A percentile compares a stretch with the other conserved stretches of the same genome.
Evolutionary conservation across 2,329 filamentous ascomycete genomes (phyloP).

Genomic region (Xylaria sp.): DNA sequence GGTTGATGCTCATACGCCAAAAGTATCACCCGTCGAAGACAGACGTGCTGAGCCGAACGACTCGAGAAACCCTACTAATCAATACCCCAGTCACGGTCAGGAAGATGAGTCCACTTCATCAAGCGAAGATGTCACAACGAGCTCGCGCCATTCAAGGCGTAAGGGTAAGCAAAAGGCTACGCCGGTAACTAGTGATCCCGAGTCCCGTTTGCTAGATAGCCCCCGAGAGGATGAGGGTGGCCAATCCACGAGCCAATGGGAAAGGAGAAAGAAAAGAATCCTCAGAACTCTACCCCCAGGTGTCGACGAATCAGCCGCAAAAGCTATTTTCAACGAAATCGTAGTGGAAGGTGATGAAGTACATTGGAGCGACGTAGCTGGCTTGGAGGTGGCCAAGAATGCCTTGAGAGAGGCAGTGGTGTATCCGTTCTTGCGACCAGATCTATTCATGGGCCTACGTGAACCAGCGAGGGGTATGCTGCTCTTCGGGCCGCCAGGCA

Average conservation of each 20-base stretch:
- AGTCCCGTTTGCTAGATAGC: slow-evolving; percentile 60
- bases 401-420: slow-evolving; percentile 96
- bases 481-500: slow-evolving; percentile 95
- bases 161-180: slow-evolving; percentile 56
- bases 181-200: slow-evolving; percentile 55
- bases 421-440: slow-evolving; percentile 93
- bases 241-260: slow-evolving; percentile 64
- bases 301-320: slow-evolving; percentile 83
- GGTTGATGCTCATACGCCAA: slow-evolving; percentile 38
- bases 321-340: slow-evolving; percentile 95
- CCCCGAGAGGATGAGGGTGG: slow-evolving; percentile 54
- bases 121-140: slow-evolving; percentile 40
- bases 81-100: slow-evolving; percentile 32
- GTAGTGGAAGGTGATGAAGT: slow-evolving; percentile 95
- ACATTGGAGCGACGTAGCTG: slow-evolving; percentile 93
- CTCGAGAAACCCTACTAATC: slow-evolving; percentile 40
- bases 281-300: slow-evolving; percentile 84
- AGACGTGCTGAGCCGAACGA: slow-evolving; percentile 42
- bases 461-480: slow-evolving; percentile 96
- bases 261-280: slow-evolving; percentile 70
- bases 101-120: slow-evolving; percentile 40
- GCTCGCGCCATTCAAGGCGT: slow-evolving; percentile 41
- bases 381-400: slow-evolving; percentile 88
- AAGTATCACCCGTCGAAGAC: slow-evolving; percentile 29
- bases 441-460: slow-evolving; percentile 93